Conservation (phyloP, 805 yeast species). For the Suhomyces emberorum region DNA sequence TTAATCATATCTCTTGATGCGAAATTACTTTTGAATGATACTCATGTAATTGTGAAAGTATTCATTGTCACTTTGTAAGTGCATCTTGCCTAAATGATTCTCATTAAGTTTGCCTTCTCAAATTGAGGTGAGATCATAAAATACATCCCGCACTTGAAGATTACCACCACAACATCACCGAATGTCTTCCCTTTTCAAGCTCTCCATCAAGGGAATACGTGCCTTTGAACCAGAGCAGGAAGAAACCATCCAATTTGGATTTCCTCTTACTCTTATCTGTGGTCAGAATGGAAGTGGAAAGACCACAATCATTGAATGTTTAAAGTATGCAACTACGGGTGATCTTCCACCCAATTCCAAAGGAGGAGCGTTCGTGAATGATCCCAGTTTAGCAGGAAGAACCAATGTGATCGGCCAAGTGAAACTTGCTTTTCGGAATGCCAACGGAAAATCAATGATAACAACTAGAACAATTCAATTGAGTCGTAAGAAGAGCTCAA, state of each 20-base stretch:
- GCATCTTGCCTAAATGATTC: no score
- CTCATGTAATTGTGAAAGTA: no score
- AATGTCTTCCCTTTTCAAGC: constrained; percentile 43
- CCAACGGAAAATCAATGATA: constrained; percentile 74
- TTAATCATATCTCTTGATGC: no score
- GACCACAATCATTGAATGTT: constrained; percentile 92
- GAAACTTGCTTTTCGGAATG: constrained; percentile 76
- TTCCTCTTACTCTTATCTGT: constrained; percentile 88
- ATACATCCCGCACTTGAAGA: no score
- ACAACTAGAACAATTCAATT: constrained; percentile 83
- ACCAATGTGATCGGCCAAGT: constrained; percentile 85
- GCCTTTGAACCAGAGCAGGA: constrained; percentile 84
- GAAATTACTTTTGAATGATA: no score
- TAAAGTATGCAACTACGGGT: constrained; percentile 92
- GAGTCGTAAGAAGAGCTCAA: constrained; percentile 46
- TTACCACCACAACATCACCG: not conserved
- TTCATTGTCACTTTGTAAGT: no score
- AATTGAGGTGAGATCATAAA: no score
- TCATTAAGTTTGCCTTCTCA: no score
- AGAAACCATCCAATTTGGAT: constrained; percentile 85
- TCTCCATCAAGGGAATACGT: constrained; percentile 75
- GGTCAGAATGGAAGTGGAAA: constrained; percentile 97
- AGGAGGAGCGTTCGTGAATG: constrained; percentile 95
- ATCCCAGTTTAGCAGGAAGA: constrained; percentile 77
- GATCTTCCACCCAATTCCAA: constrained; percentile 92